phyloP scores from a whole-genome alignment of 345 rosid genomes.

The Eucalyptus victrix region DNA sequence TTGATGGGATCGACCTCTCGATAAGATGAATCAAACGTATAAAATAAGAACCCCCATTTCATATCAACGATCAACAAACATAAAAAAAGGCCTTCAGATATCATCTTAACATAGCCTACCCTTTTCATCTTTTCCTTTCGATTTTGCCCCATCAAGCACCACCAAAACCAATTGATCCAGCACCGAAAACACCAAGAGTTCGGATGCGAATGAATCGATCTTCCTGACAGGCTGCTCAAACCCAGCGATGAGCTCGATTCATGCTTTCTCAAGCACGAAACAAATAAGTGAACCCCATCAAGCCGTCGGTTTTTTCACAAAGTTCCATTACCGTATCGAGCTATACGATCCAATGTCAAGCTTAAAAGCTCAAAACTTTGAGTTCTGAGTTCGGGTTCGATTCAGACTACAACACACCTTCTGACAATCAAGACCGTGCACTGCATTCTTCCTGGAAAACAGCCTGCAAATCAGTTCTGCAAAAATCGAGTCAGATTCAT shows the following conservation, averaged over 20 bases:
- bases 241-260: neutral
- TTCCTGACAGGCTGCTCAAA: neutral
- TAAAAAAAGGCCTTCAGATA: neutral
- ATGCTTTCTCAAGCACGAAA: neutral
- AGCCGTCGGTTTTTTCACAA: neutral
- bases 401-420: neutral
- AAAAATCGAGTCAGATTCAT: too few species aligned
- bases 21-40: neutral
- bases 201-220: neutral
- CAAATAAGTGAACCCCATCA: neutral
- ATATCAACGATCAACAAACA: neutral
- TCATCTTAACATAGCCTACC: neutral
- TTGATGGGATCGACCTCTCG: neutral
- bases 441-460: neutral
- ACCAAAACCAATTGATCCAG: neutral
- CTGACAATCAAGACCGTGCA: neutral
- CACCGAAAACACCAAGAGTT: neutral
- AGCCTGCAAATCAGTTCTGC: neutral
- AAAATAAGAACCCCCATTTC: neutral
- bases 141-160: neutral
- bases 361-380: neutral
- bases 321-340: neutral
- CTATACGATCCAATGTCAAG: neutral
- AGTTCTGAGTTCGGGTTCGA: neutral
- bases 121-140: neutral